Conservation (phyloP, 176 grass and related monocot genomes). For the Cenchrus purpureus region DNA sequence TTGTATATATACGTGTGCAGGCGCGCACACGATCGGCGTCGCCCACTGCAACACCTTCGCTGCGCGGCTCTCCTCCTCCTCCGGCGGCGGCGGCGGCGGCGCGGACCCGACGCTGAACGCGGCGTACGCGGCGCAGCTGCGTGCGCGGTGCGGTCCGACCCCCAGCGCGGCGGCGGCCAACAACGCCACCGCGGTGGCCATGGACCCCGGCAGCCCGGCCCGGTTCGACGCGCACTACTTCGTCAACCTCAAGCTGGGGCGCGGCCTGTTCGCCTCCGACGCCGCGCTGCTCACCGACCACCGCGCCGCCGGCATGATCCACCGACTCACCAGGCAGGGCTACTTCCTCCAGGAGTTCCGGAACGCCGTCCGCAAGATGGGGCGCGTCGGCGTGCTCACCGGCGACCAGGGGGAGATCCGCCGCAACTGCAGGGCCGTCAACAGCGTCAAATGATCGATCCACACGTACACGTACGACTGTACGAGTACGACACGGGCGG, state of each 20-base stretch:
- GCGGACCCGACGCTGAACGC: constrained; percentile 48
- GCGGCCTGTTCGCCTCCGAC: constrained; percentile 60
- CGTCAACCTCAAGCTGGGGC: constrained; percentile 54
- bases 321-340: constrained; percentile 8
- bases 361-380: constrained; percentile 64
- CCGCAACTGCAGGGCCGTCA: constrained; percentile 44
- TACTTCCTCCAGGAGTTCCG: constrained; percentile 54
- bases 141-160: not conserved
- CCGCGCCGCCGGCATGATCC: constrained; percentile 44
- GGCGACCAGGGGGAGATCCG: constrained; percentile 49
- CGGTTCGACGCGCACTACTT: constrained; percentile 72
- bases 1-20: constrained; percentile 35
- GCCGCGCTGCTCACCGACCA: constrained; percentile 51
- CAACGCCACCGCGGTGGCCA: constrained; percentile 30
- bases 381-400: constrained; percentile 43
- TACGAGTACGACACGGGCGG: too few species aligned
- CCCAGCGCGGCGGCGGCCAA: not conserved
- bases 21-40: constrained; percentile 84
- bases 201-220: constrained; percentile 57
- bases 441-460: too few species aligned
- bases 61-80: constrained; percentile 40
- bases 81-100: not conserved
- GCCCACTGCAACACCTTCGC: constrained; percentile 80
- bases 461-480: too few species aligned
- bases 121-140: constrained; percentile 44